Evolutionary conservation across 2,329 filamentous ascomycete species (phyloP).

Genomic region (Chrysoporthe deuterocubensis): DNA sequence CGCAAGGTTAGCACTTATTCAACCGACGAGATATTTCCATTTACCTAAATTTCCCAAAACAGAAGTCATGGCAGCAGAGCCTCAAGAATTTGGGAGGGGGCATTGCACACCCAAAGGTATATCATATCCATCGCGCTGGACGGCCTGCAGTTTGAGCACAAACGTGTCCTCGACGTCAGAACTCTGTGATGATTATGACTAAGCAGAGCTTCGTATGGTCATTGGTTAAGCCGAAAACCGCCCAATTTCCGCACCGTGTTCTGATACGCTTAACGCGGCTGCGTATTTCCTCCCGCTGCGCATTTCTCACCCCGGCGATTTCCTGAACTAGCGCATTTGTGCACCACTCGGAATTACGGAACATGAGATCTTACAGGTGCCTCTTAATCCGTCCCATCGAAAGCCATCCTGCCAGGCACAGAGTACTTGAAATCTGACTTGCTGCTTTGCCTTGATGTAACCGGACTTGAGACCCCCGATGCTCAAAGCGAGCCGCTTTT

Average conservation of each 20-base stretch:
- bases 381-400: neutral
- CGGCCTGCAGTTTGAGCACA: too few relatives aligned
- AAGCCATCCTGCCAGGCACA: neutral
- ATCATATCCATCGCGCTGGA: too few relatives aligned
- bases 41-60: too few relatives aligned
- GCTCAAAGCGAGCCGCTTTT: too few relatives aligned
- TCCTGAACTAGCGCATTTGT: neutral
- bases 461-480: too few relatives aligned
- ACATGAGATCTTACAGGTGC: neutral
- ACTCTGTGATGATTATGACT: neutral
- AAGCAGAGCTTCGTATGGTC: neutral
- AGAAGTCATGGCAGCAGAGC: too few relatives aligned
- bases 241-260: neutral
- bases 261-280: constrained; percentile 1
- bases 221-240: neutral
- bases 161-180: neutral
- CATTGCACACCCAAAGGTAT: too few relatives aligned
- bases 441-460: too few relatives aligned
- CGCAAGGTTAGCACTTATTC: too few relatives aligned
- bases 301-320: neutral
- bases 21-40: too few relatives aligned
- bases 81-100: too few relatives aligned
- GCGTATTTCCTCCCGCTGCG: constrained; percentile 1
- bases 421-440: too few relatives aligned
- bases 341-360: neutral